Percentiles rank a stretch among this genome's conserved stretches.
These are phyloP conservation scores for Paracoccidioides lutzii DNA, from an alignment of 2,329 filamentous ascomycete genomes.

Conservation along the genomic window DNA sequence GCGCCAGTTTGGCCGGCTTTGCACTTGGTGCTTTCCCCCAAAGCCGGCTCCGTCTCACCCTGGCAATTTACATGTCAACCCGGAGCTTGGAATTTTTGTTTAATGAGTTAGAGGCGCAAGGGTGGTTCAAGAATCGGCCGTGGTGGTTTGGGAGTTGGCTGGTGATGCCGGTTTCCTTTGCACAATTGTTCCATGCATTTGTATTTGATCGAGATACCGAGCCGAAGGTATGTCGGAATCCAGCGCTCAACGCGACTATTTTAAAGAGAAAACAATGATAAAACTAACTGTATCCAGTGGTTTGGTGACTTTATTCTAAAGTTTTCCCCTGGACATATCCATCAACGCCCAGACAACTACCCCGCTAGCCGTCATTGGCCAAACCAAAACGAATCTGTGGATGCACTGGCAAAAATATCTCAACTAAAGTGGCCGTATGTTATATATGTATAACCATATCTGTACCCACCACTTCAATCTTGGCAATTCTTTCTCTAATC, in stretches of 20 bases:
- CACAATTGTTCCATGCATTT: conserved; percentile 62
- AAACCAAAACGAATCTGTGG: conserved; percentile 58
- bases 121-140: conserved; percentile 53
- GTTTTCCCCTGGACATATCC: conserved; percentile 67
- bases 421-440: conserved; percentile 70
- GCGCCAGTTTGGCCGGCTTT: conserved; percentile 74
- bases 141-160: conserved; percentile 81
- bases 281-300: conserved; percentile 22
- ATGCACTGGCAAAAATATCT: conserved; percentile 70
- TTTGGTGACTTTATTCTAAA: conserved; percentile 54
- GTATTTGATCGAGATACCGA: conserved; percentile 67
- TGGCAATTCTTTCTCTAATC: conserved; percentile 6
- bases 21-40: conserved; percentile 64
- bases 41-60: conserved; percentile 59
- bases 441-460: neutral
- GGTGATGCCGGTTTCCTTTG: conserved; percentile 61
- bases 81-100: conserved; percentile 75
- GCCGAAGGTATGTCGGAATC: conserved; percentile 40
- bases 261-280: neutral
- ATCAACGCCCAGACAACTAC: conserved; percentile 55
- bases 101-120: conserved; percentile 65
- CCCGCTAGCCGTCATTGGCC: conserved; percentile 62
- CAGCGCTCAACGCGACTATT: neutral
- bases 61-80: conserved; percentile 71
- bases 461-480: neutral